A percentile compares a stretch with the other conserved stretches of the same genome.
phyloP scores from a whole-genome alignment of 2,329 filamentous ascomycete species.

The Clonostachys sp. region DNA sequence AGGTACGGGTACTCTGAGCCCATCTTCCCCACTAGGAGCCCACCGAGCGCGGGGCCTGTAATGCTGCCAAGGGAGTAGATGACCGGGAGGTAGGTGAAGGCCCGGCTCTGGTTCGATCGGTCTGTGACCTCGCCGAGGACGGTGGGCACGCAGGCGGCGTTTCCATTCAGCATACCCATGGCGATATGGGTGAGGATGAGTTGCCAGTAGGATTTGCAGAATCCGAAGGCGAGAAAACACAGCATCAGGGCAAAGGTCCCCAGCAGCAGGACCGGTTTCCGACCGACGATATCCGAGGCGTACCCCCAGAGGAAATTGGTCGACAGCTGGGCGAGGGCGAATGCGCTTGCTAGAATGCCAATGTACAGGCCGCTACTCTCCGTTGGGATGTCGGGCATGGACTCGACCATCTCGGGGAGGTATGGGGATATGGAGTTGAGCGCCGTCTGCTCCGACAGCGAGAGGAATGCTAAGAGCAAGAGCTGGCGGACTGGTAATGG shows the following conservation, averaged over 20 bases:
- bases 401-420: conserved; percentile 84
- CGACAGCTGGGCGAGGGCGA: conserved; percentile 85
- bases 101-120: conserved; percentile 86
- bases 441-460: conserved; percentile 90
- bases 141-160: conserved; percentile 89
- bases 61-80: conserved; percentile 96
- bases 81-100: conserved; percentile 91
- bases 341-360: conserved; percentile 82
- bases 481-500: conserved; percentile 83
- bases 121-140: conserved; percentile 94
- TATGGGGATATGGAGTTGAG: conserved; percentile 96
- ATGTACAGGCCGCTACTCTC: conserved; percentile 80
- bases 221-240: conserved; percentile 84
- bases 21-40: conserved; percentile 66
- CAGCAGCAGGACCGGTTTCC: conserved; percentile 69
- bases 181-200: conserved; percentile 79
- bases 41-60: conserved; percentile 87
- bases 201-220: conserved; percentile 79
- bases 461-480: conserved; percentile 78
- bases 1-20: conserved; percentile 73
- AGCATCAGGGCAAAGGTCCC: conserved; percentile 79
- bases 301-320: conserved; percentile 70
- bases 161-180: conserved; percentile 94
- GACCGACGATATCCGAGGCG: conserved; percentile 61
- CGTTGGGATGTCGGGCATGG: conserved; percentile 74